Evolutionary conservation across 176 grass and related monocot species (phyloP).

Genomic region (Elymus sibiricus): DNA sequence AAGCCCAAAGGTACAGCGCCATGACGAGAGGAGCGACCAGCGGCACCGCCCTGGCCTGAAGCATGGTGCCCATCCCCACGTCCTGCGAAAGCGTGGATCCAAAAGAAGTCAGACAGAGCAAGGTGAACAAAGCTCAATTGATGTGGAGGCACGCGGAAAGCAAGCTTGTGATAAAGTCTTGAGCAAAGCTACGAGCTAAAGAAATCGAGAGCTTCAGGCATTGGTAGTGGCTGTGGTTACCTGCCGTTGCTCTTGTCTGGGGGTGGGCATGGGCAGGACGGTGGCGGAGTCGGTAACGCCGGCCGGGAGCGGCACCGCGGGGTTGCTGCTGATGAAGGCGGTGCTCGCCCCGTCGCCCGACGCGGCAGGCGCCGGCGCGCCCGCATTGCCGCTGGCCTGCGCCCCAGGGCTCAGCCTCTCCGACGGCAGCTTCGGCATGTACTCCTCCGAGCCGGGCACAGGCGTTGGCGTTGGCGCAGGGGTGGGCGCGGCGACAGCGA

Average conservation of each 20-base stretch:
- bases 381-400: not conserved
- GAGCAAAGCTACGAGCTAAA: not conserved
- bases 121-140: not conserved
- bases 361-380: slow-evolving; percentile 28
- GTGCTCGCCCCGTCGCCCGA: slow-evolving; percentile 26
- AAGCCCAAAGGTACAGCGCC: not conserved
- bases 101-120: slow-evolving; percentile 6
- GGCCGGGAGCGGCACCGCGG: slow-evolving; percentile 72
- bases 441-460: slow-evolving; percentile 26
- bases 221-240: not conserved
- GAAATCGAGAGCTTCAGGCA: not conserved
- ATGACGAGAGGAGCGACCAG: slow-evolving; percentile 17
- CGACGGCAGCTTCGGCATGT: slow-evolving; percentile 65
- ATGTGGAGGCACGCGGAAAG: slow-evolving; percentile 3
- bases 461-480: not conserved
- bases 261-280: slow-evolving; percentile 62
- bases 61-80: slow-evolving; percentile 36
- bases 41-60: slow-evolving; percentile 7
- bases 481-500: not conserved
- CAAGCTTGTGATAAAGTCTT: not conserved
- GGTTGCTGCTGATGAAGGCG: slow-evolving; percentile 88
- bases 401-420: slow-evolving; percentile 28
- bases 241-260: slow-evolving; percentile 37
- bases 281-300: slow-evolving; percentile 76
- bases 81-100: slow-evolving; percentile 35